Conservation (phyloP, 306 rosid species). For the Prunus dulcis region DNA sequence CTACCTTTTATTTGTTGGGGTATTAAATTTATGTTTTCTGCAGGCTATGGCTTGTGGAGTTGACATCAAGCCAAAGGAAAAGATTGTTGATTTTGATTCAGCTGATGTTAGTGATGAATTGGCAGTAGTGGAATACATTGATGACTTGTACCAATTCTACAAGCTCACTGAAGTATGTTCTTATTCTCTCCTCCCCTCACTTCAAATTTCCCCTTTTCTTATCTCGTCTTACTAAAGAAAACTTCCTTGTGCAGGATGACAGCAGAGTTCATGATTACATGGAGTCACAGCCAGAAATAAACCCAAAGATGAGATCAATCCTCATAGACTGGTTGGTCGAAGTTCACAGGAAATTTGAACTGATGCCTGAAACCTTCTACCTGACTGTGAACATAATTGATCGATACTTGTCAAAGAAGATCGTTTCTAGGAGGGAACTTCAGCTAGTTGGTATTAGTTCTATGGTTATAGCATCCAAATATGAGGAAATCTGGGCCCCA, state of each 20-base stretch:
- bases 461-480: conserved; percentile 77
- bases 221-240: conserved; percentile 6
- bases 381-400: conserved; percentile 68
- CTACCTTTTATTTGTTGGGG: background rate
- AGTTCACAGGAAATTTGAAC: conserved; percentile 75
- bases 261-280: conserved; percentile 57
- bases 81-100: conserved; percentile 48
- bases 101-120: conserved; percentile 58
- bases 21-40: background rate
- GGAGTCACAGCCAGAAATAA: conserved; percentile 59
- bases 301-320: conserved; percentile 73
- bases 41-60: conserved; percentile 63
- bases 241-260: conserved; percentile 39
- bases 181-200: background rate
- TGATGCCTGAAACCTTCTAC: conserved; percentile 75
- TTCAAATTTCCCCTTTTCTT: background rate
- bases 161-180: conserved; percentile 52
- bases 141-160: conserved; percentile 63
- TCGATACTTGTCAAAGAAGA: conserved; percentile 53
- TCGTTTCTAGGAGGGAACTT: conserved; percentile 60
- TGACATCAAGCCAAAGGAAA: conserved; percentile 31
- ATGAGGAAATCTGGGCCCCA: conserved; percentile 93
- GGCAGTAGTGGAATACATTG: conserved; percentile 68
- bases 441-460: conserved; percentile 81
- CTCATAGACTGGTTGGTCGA: conserved; percentile 83